These are phyloP conservation scores for Begonia fuchsioides DNA, from an alignment of 306 rosid species.

Conservation along the genomic window DNA sequence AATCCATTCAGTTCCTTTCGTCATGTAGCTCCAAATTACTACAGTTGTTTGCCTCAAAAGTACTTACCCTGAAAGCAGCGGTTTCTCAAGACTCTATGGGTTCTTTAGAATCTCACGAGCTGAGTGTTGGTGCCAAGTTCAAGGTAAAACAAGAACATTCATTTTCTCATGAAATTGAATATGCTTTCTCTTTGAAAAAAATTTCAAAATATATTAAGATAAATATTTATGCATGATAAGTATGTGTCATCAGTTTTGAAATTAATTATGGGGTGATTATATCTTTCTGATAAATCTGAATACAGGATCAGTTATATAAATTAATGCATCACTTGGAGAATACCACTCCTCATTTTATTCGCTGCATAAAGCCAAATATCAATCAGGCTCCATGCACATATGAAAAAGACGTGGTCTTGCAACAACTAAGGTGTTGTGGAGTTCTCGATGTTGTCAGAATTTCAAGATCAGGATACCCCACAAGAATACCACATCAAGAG, in stretches of 20 bases:
- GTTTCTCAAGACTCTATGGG: constrained; percentile 19
- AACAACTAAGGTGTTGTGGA: constrained; percentile 68
- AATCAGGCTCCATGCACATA: constrained; percentile 52
- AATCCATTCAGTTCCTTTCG: constrained; percentile 54
- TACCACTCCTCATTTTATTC: constrained; percentile 81
- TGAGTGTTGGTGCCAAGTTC: constrained; percentile 52
- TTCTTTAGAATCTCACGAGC: constrained; percentile 33
- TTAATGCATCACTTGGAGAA: constrained; percentile 74
- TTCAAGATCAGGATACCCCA: constrained; percentile 86
- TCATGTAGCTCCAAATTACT: constrained; percentile 48
- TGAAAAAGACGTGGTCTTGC: constrained; percentile 58
- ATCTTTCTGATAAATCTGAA: background rate
- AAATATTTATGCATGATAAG: background rate
- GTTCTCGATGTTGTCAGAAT: constrained; percentile 79
- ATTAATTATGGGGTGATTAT: background rate
- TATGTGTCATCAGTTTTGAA: constrained; percentile 7
- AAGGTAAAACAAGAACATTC: constrained; percentile 34
- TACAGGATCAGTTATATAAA: constrained; percentile 63
- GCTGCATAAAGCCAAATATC: constrained; percentile 79
- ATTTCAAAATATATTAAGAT: background rate
- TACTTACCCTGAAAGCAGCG: constrained; percentile 31
- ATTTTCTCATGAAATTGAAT: no score
- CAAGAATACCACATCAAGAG: constrained; percentile 72
- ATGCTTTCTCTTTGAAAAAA: background rate
- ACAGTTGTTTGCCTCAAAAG: constrained; percentile 35